Conservation (phyloP, 495 filamentous ascomycete genomes). For the Neurospora sp. region DNA sequence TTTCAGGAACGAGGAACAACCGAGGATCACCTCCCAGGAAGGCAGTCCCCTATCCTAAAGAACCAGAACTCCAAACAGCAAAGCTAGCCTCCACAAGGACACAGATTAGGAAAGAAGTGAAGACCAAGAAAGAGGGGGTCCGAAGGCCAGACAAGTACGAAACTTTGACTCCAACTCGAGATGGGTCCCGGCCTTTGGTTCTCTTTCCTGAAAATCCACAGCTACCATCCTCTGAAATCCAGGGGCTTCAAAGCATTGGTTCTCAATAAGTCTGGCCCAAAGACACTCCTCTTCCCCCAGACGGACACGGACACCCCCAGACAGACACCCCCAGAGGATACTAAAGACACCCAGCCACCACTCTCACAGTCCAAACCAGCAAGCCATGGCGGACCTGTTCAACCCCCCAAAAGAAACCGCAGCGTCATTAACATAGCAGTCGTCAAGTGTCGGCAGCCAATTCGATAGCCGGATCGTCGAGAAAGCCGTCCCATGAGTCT, state of each 20-base stretch:
- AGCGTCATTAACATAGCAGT: constrained; percentile 28
- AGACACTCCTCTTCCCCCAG: neutral
- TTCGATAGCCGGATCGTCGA: constrained; percentile 24
- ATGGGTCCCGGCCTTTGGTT: constrained; percentile 61
- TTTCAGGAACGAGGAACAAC: constrained; percentile 29
- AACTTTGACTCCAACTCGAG: constrained; percentile 92
- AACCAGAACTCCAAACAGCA: constrained; percentile 11
- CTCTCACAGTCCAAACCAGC: neutral
- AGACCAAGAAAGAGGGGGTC: constrained; percentile 10
- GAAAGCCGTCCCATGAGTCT: constrained; percentile 33
- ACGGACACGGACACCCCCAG: neutral
- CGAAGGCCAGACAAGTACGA: constrained; percentile 66
- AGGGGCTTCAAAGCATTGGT: constrained; percentile 4
- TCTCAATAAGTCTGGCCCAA: constrained; percentile 5
- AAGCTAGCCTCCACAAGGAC: constrained; percentile 11
- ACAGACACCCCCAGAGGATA: constrained; percentile 3
- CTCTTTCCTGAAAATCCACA: neutral
- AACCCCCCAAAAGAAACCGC: constrained; percentile 5
- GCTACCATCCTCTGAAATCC: constrained; percentile 7
- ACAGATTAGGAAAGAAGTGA: constrained; percentile 6
- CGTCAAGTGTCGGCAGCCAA: constrained; percentile 28
- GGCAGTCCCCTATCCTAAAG: constrained; percentile 27
- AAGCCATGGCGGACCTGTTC: constrained; percentile 2
- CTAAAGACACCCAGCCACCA: neutral
- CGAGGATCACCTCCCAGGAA: constrained; percentile 30